Conservation (phyloP, 352 stramenopile genomes). For the Phytophthora ramorum region DNA sequence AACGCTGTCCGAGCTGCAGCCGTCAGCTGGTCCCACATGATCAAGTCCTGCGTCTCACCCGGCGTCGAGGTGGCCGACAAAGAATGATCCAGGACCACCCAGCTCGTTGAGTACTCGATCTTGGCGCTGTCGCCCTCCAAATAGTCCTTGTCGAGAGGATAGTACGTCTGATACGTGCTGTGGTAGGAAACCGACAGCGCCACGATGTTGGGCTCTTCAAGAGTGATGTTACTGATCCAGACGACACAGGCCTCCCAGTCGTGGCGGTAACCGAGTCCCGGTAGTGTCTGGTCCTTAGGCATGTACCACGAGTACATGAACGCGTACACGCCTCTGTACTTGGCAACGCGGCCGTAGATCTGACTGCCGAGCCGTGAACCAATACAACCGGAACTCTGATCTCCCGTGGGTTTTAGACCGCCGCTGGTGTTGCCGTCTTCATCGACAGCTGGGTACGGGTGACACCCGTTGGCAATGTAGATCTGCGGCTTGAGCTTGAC, state of each 20-base stretch:
- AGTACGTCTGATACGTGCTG: slow-evolving; percentile 15
- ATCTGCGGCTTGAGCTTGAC: slow-evolving; percentile 18
- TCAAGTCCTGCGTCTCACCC: slow-evolving; percentile 28
- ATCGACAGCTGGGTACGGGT: slow-evolving; percentile 21
- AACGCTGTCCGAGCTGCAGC: slow-evolving; percentile 7
- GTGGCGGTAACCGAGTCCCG: slow-evolving; percentile 39
- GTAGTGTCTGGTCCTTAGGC: slow-evolving; percentile 46
- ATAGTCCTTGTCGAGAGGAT: slow-evolving; percentile 9
- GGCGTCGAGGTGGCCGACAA: slow-evolving; percentile 10
- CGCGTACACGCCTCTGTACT: slow-evolving; percentile 31
- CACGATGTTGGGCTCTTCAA: slow-evolving; percentile 11
- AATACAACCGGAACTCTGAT: slow-evolving; percentile 32
- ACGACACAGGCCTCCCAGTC: slow-evolving; percentile 53
- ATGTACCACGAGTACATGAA: slow-evolving; percentile 59
- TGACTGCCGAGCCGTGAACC: slow-evolving; percentile 27
- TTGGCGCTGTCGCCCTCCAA: slow-evolving; percentile 16
- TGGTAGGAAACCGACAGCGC: slow-evolving; percentile 20
- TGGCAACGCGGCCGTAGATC: slow-evolving; percentile 34
- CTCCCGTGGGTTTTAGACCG: slow-evolving; percentile 27
- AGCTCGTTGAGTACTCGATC: slow-evolving; percentile 29
- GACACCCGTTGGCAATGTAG: slow-evolving; percentile 17
- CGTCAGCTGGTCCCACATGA: not conserved
- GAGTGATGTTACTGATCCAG: slow-evolving; percentile 36
- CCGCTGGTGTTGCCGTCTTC: slow-evolving; percentile 33
- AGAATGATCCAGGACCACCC: slow-evolving; percentile 9